Percentiles rank a stretch among this genome's conserved stretches.
Conservation (phyloP, 75 land plant species). For the Pinus albicaulis region DNA sequence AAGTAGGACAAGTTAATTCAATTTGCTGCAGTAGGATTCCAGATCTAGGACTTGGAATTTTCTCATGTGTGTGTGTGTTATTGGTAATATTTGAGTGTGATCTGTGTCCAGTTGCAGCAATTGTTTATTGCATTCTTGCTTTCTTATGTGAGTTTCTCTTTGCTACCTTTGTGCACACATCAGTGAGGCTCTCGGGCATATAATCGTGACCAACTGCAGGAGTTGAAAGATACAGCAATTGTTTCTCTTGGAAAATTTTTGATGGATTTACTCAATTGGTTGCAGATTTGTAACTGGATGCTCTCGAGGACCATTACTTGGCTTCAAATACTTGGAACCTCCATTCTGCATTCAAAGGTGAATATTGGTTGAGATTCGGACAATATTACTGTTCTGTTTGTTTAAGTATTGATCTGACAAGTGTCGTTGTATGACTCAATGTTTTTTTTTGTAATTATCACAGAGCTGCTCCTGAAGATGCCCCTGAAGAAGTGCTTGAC, state of each 20-base stretch:
- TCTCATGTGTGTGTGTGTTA: too few relatives aligned
- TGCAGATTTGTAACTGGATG: slow-evolving; percentile 95
- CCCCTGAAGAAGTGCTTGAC: slow-evolving; percentile 70
- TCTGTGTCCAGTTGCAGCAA: too few relatives aligned
- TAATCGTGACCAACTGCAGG: too few relatives aligned
- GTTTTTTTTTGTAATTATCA: background rate
- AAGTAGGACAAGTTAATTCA: too few relatives aligned
- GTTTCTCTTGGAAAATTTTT: background rate
- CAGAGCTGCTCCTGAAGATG: slow-evolving; percentile 76
- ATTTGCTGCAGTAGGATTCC: too few relatives aligned
- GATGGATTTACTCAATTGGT: background rate
- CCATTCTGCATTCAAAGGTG: slow-evolving; percentile 90
- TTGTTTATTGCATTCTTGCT: too few relatives aligned
- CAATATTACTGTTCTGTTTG: background rate
- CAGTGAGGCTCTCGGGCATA: too few relatives aligned
- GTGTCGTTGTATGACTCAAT: background rate
- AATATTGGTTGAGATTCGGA: background rate
- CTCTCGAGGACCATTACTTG: slow-evolving; percentile 94
- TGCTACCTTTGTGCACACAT: too few relatives aligned
- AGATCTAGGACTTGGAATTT: too few relatives aligned
- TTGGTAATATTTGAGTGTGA: too few relatives aligned
- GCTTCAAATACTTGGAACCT: slow-evolving; percentile 92
- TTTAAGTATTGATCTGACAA: background rate
- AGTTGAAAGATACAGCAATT: too few relatives aligned
- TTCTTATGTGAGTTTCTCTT: too few relatives aligned